Base-by-base conservation (phyloP, 495 filamentous ascomycete species). In the Barbatosphaeria neglecta region DNA sequence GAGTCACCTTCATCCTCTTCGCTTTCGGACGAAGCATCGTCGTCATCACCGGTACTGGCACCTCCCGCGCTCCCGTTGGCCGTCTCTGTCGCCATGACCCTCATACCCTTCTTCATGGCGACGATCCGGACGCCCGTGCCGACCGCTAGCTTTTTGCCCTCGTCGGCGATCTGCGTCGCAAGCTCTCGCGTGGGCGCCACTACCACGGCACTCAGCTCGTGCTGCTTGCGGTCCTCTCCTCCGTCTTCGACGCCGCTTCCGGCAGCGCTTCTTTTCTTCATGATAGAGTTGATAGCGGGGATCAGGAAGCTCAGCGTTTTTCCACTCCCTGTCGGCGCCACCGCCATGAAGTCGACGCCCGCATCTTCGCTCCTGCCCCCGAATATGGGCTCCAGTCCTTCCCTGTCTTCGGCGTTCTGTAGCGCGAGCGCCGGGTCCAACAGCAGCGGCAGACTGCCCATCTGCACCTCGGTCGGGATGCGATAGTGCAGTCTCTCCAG, bases 321-420 rank as follows among this genome's bases (percentile, higher is more conserved):
- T n/a, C 92, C 92, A 57, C 89, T 95, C 17, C 92, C 92, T 3
- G 92, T 99, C 3, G 93, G 93, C 13, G 92, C 92, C 27, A 96
- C 81, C 3, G 83, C 82, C 27, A 98, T 56, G 24, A 98, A 76
- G 73, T 97, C 83, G 2, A 86, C 51, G 4, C 59, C 64, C 25
- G 51, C 45, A 18, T 47, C 9, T n/a, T n/a, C n/a, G n/a, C n/a
- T 4, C 5, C 15, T 6, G 39, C 8, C 22, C 20, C 22, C 13
- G 16, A n/a, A 31, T n/a, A 15, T 47, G 4, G 48, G 50, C n/a
- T 54, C 49, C 5, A 67, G 42, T 4, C 67, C 57, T 9, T 54
- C 44, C 18, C 51, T 56, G 19, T 42, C 52, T 23, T 22, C 42
- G 10, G 58, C 47, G 17, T 55, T 52, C 18, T 57, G 50, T 6